phyloP scores from a whole-genome alignment of 306 rosid genomes.

The Corylus americana region DNA sequence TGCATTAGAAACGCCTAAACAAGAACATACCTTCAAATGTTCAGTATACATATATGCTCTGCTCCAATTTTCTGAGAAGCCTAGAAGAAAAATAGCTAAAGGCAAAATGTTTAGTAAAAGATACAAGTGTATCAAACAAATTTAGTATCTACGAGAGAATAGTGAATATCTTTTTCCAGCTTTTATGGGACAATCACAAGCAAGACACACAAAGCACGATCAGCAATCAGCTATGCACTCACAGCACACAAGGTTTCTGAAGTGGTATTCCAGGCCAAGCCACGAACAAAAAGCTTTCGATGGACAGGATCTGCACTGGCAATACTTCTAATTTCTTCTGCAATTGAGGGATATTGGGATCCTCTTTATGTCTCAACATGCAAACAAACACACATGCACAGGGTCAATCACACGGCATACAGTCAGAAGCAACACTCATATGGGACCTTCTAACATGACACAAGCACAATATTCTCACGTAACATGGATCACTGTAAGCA shows the following conservation, averaged over 20 bases:
- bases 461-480: slow-evolving; percentile 33
- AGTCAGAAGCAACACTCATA: slow-evolving; percentile 35
- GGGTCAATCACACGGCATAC: slow-evolving; percentile 80
- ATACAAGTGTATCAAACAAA: slow-evolving; percentile 3
- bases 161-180: slow-evolving; percentile 15
- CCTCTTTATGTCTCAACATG: slow-evolving; percentile 90
- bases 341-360: slow-evolving; percentile 81
- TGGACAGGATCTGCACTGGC: slow-evolving; percentile 76
- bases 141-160: slow-evolving; percentile 13
- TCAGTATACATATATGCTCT: slow-evolving; percentile 1
- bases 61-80: not conserved
- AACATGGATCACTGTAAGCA: slow-evolving; percentile 18
- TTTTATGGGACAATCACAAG: slow-evolving; percentile 40
- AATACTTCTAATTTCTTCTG: slow-evolving; percentile 78
- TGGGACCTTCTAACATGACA: slow-evolving; percentile 33
- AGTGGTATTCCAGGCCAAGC: slow-evolving; percentile 79
- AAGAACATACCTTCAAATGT: not conserved
- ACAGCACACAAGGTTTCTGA: slow-evolving; percentile 84
- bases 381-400: slow-evolving; percentile 81
- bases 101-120: slow-evolving; percentile 12
- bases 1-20: slow-evolving; percentile 67
- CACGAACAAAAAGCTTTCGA: slow-evolving; percentile 93
- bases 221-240: slow-evolving; percentile 61
- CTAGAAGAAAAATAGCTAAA: not conserved
- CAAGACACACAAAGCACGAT: slow-evolving; percentile 61